Base-by-base conservation (phyloP, 495 filamentous ascomycete genomes). In the Penicillium paradoxum region DNA sequence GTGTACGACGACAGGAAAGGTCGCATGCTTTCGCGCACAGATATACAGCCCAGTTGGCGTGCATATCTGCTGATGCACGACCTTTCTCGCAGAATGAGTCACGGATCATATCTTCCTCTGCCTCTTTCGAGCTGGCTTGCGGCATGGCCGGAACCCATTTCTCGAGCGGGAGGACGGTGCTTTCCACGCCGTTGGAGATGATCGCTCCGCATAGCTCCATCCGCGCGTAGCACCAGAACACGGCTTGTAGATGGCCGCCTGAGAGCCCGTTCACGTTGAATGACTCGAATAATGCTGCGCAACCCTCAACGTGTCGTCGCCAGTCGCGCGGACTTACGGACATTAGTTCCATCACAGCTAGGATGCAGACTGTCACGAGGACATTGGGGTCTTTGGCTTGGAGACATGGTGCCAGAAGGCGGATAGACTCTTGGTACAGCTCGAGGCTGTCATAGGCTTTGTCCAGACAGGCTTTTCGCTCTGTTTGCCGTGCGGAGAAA, bases 161-260 rank as follows among this genome's bases (percentile, higher is more conserved):
- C 7, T 62, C 52, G 9, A 67, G 45, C 10, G 56, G 56, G 1
- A 75, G 56, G 4, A 76, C 56, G 0, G 66, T 70, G 27, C 63
- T 68, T 40, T 70, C 66, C 1, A 66, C 57, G 4, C 70, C 72
- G 27, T 65, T 60, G 14, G 67, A 66, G 29, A 75, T 73, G 3
- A 75, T 67, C 1, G 68, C 72, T 5, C 67, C 72, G 47, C 72
- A 75, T 3, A 75, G 34, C 43, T 75, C 71, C 72, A 75, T 75
- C 1, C 72, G 54, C 18, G 69, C 72, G 42, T 68, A 75, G 34
- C 71, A 73, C 72, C 72, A 75, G 43, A 75, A 75, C 1, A 72
- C 64, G 4, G 69, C 72, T 40, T 73, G 67, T 2, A 62, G 40
- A n/a, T 70, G 55, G 0, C 69, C 71, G 0, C 61, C 63, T 36